Evolutionary conservation across 345 rosid genomes (phyloP), one percentile per base, ranked within the genome.

Genomic region (Eucalyptus pauciflora): DNA sequence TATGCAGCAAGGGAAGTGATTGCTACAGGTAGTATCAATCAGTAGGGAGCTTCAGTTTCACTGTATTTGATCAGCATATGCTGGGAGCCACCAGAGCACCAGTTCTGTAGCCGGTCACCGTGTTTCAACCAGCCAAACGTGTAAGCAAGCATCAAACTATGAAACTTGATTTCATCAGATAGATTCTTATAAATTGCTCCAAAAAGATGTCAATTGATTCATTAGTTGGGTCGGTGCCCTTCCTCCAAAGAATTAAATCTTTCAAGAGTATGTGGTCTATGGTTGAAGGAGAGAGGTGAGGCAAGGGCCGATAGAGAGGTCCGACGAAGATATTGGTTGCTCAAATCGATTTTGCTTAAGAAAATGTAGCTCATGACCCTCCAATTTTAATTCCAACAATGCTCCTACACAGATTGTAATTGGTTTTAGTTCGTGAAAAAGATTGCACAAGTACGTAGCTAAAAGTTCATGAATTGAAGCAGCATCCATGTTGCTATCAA

Each of bases 171-270:
- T 27, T 62, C 69, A 29, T 62, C 69, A 13, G 69, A 62, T 62
- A 52, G 69, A 62, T 62, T 62, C 69, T 62, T 62, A 27, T 27
- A 62, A 62, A 62, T 62, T 62, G 67, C 29, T 25, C n/a, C 15
- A 58, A 58, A 58, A 0, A 58, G n/a, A 24, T 25, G 67, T 58
- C 22, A 3, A 58, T 58, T 27, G 67, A 2, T 0, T 4, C n/a
- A 11, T 58, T 25, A 58, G 25, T 58, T 58, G 67, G 64, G n/a
- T 58, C 7, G n/a, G 25, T 58, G 11, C 67, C 4, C n/a, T 58
- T 58, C 67, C 67, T 25, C 64, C 67, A 58, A 58, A 58, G n/a
- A 58, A 58, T 25, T 10, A 58, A 58, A 58, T 58, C 67, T 58
- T 58, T 58, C 15, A 0, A 58, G 67, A 58, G 67, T 58, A 58